These are phyloP conservation scores for Xylaria polymorpha DNA, from an alignment of 2,329 filamentous ascomycete species.

Conservation along the genomic window DNA sequence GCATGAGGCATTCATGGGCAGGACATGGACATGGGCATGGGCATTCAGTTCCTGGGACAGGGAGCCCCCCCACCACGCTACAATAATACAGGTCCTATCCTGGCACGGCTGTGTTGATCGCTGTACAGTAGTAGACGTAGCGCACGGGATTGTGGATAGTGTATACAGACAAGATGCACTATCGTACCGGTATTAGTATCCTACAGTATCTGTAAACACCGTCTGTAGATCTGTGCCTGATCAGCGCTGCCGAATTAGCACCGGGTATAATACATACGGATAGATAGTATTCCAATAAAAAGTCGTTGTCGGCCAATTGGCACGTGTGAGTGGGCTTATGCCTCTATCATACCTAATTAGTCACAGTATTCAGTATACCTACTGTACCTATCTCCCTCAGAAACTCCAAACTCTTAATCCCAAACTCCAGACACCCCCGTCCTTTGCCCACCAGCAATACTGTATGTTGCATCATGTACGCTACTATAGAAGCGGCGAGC, in stretches of 20 bases:
- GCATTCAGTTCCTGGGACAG: constrained; percentile 25
- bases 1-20: constrained; percentile 33
- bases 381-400: neutral
- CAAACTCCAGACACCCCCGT: neutral
- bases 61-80: constrained; percentile 19
- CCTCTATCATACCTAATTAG: constrained; percentile 1
- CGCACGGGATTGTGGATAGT: no score
- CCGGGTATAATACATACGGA: constrained; percentile 10
- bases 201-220: neutral
- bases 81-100: neutral
- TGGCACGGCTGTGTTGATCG: constrained; percentile 4
- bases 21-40: constrained; percentile 11
- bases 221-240: constrained; percentile 26
- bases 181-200: no score
- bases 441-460: constrained; percentile 4
- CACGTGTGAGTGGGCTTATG: constrained; percentile 15
- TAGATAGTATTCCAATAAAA: constrained; percentile 16
- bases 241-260: constrained; percentile 30
- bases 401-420: constrained; percentile 10
- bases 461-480: constrained; percentile 15
- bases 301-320: constrained; percentile 20
- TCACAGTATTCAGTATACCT: constrained; percentile 11
- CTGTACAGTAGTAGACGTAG: neutral
- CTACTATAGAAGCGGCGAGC: constrained; percentile 18
- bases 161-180: neutral